These are phyloP conservation scores for Erigeron canadensis DNA, from an alignment of 129 eudicot genomes.

Conservation along the genomic window DNA sequence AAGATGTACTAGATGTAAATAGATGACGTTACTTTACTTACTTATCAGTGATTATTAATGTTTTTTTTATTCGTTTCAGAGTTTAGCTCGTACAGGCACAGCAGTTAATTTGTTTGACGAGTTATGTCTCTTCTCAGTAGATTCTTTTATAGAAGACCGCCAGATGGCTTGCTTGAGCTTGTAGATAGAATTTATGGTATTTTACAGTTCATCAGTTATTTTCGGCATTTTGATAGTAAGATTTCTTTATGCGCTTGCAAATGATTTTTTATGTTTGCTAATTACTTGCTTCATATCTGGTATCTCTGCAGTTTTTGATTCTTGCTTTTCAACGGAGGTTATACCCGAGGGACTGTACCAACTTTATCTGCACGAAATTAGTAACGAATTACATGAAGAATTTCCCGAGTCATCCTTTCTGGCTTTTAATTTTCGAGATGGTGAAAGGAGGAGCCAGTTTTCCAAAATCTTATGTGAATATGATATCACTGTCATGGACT, in stretches of 20 bases:
- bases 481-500: constrained; percentile 93
- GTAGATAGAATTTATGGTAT: constrained; percentile 95
- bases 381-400: constrained; percentile 80
- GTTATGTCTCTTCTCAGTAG: constrained; percentile 83
- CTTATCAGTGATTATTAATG: neutral
- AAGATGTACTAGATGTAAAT: constrained; percentile 11
- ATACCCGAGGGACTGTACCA: constrained; percentile 74
- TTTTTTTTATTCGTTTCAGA: constrained; percentile 27
- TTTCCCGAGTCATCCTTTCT: constrained; percentile 82
- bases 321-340: constrained; percentile 95
- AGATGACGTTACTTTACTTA: constrained; percentile 13
- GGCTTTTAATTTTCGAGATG: constrained; percentile 86
- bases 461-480: constrained; percentile 80
- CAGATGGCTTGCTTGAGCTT: constrained; percentile 96
- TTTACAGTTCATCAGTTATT: constrained; percentile 4
- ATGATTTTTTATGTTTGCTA: constrained; percentile 2
- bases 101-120: constrained; percentile 24
- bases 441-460: constrained; percentile 84
- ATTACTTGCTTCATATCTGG: constrained; percentile 7
- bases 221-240: constrained; percentile 3
- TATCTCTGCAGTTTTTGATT: constrained; percentile 83
- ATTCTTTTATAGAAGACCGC: constrained; percentile 89
- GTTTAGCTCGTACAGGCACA: constrained; percentile 20
- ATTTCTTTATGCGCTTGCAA: constrained; percentile 5
- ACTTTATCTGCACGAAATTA: constrained; percentile 81